These are phyloP conservation scores for Trapa bicornis DNA, from an alignment of 345 rosid species.

Conservation along the genomic window DNA sequence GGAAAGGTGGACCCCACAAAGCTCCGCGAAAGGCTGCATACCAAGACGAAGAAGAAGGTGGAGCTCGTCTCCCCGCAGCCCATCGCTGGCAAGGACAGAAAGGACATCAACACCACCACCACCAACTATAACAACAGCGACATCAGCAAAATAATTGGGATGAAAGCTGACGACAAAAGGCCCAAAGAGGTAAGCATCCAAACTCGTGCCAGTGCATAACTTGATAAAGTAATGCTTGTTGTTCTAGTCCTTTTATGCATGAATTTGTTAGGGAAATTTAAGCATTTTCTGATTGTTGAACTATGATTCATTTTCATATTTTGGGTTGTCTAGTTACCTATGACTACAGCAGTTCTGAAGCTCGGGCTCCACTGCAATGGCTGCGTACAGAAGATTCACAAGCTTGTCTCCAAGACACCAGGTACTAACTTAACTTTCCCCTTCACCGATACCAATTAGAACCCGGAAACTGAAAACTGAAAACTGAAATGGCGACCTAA, in stretches of 20 bases:
- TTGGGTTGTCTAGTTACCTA: constrained; percentile 16
- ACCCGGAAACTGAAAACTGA: not conserved
- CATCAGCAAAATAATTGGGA: constrained; percentile 1
- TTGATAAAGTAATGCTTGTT: no score
- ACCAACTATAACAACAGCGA: constrained; percentile 15
- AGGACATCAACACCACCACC: constrained; percentile 2
- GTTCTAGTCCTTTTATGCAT: no score
- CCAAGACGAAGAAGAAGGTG: constrained; percentile 30
- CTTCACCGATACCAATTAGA: not conserved
- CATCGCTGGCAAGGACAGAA: constrained; percentile 12
- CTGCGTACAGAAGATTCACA: constrained; percentile 26
- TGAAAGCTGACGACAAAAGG: constrained; percentile 7
- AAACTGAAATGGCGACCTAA: not conserved
- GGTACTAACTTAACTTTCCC: constrained; percentile 7
- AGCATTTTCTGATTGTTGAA: no score
- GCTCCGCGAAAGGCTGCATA: constrained; percentile 22
- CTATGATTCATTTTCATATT: not conserved
- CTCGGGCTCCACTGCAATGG: constrained; percentile 33
- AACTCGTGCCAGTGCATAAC: no score
- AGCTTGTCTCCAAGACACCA: constrained; percentile 15
- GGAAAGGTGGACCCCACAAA: constrained; percentile 31
- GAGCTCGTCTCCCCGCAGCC: constrained; percentile 30
- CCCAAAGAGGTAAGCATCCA: constrained; percentile 13
- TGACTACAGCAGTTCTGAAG: constrained; percentile 30
- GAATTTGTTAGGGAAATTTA: no score